These are phyloP conservation scores for Phyllosticta citribraziliensis DNA, from an alignment of 2,329 filamentous ascomycete genomes.

Conservation along the genomic window DNA sequence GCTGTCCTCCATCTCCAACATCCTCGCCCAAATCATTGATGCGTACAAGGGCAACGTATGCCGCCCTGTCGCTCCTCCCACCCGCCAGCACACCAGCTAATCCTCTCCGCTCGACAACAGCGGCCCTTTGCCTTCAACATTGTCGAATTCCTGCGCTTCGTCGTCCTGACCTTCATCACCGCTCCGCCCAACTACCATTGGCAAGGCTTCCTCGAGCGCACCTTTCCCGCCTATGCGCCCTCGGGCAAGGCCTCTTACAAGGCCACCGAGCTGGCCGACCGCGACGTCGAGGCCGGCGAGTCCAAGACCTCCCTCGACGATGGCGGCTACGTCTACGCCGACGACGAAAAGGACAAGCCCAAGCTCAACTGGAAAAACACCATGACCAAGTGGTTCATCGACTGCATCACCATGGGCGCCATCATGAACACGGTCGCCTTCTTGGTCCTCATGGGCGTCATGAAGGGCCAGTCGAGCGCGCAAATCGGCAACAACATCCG, in stretches of 20 bases:
- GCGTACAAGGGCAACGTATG: slow-evolving; percentile 22
- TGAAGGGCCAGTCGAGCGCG: slow-evolving; percentile 26
- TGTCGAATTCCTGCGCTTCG: slow-evolving; percentile 28
- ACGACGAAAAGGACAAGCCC: slow-evolving; percentile 18
- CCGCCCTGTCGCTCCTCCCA: neutral
- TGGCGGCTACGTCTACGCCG: slow-evolving; percentile 12
- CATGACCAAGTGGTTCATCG: slow-evolving; percentile 54
- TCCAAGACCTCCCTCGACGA: neutral
- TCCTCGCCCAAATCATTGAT: slow-evolving; percentile 27
- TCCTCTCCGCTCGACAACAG: slow-evolving; percentile 8
- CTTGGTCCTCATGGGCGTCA: slow-evolving; percentile 49
- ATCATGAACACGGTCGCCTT: slow-evolving; percentile 56
- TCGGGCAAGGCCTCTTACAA: slow-evolving; percentile 24
- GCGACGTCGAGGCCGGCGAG: slow-evolving; percentile 18
- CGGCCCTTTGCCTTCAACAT: slow-evolving; percentile 28
- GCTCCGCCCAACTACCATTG: slow-evolving; percentile 78
- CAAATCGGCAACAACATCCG: slow-evolving; percentile 24
- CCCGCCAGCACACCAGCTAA: neutral
- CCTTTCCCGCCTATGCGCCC: slow-evolving; percentile 51
- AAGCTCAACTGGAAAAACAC: slow-evolving; percentile 45
- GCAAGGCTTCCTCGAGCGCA: slow-evolving; percentile 68
- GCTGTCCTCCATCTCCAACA: slow-evolving; percentile 28
- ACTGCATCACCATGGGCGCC: slow-evolving; percentile 57
- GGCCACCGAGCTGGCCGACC: slow-evolving; percentile 14
- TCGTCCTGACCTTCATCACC: slow-evolving; percentile 57